Percentiles rank a stretch among this genome's conserved stretches.
These are phyloP conservation scores for Massariosphaeria phaeospora DNA, from an alignment of 495 filamentous ascomycete species.

Conservation along the genomic window DNA sequence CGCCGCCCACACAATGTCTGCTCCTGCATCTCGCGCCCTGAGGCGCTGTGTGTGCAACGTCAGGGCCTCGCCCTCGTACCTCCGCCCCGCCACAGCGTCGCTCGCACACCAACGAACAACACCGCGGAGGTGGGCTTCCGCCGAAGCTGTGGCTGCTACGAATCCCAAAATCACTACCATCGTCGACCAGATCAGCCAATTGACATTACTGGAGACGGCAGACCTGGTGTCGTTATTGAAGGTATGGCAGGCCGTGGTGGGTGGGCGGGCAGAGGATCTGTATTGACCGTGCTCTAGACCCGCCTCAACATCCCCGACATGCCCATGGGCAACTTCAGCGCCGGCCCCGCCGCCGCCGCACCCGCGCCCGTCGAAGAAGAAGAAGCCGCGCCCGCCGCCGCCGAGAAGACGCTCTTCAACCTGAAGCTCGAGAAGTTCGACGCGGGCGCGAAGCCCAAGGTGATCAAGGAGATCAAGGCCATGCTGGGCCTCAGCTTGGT, in stretches of 20 bases:
- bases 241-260: constrained; percentile 45
- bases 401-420: constrained; percentile 97
- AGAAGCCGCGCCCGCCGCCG: constrained; percentile 69
- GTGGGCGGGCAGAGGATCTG: not conserved
- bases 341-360: constrained; percentile 55
- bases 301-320: constrained; percentile 97
- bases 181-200: constrained; percentile 95
- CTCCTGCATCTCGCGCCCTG: constrained; percentile 54
- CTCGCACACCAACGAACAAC: constrained; percentile 29
- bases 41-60: constrained; percentile 52
- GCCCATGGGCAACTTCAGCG: constrained; percentile 82
- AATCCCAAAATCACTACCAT: constrained; percentile 89
- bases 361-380: constrained; percentile 77
- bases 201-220: constrained; percentile 95
- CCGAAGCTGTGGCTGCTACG: constrained; percentile 52
- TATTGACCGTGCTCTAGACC: constrained; percentile 52
- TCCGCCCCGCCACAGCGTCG: constrained; percentile 22
- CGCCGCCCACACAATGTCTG: constrained; percentile 49
- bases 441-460: constrained; percentile 83
- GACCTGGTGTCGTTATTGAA: constrained; percentile 90
- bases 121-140: constrained; percentile 65
- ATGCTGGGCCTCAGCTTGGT: constrained; percentile 93
- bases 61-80: constrained; percentile 17
- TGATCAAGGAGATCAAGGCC: constrained; percentile 99
- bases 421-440: constrained; percentile 89